Conservation (phyloP, 345 rosid genomes). For the Citropsis articulata region DNA sequence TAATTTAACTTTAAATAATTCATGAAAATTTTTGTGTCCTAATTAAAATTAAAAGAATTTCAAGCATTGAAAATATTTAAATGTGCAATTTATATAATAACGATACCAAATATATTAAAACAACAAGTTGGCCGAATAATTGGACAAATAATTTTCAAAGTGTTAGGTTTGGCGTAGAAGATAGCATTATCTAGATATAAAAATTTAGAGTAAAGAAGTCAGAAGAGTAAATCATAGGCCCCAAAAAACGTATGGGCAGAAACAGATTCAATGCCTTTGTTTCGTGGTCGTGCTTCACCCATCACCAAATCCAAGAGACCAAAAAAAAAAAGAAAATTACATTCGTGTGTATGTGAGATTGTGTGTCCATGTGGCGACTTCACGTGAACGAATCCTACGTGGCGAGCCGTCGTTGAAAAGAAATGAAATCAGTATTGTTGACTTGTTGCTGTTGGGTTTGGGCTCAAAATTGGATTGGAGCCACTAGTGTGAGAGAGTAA, state of each 20-base stretch:
- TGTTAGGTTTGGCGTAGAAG: background rate
- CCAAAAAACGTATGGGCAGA: slow-evolving; percentile 7
- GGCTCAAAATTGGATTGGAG: background rate
- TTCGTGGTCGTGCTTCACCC: slow-evolving; percentile 3
- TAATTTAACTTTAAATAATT: too few species aligned
- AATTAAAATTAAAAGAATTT: too few species aligned
- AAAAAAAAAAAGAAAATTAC: background rate
- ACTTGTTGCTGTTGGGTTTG: background rate
- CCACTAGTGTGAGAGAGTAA: background rate
- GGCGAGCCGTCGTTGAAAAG: background rate
- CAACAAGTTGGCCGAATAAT: background rate
- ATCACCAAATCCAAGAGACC: background rate
- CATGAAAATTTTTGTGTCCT: too few species aligned
- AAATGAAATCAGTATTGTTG: too few species aligned
- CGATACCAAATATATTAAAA: background rate
- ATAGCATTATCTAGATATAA: background rate
- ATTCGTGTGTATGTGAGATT: too few species aligned
- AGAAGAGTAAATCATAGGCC: background rate
- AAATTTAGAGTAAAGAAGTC: background rate
- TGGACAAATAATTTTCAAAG: background rate
- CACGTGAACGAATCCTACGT: background rate
- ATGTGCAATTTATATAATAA: background rate
- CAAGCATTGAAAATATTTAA: background rate
- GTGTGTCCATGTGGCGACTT: background rate
- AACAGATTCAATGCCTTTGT: background rate